Conservation (phyloP, 2,329 filamentous ascomycete genomes). For the Xylariales sp. region DNA sequence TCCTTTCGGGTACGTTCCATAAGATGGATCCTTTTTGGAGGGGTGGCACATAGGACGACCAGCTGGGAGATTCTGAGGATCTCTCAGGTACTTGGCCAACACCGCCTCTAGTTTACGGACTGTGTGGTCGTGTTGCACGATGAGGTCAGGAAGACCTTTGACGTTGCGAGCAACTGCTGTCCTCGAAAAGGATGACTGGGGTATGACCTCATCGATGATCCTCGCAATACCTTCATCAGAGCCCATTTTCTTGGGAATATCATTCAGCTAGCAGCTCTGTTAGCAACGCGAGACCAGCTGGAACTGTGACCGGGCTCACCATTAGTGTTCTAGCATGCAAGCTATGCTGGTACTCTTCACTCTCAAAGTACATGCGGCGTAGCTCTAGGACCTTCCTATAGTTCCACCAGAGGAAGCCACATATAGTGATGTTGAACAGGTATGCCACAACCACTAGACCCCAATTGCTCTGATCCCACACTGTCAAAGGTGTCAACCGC, state of each 20-base stretch:
- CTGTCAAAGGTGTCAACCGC: constrained; percentile 55
- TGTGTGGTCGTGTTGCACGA: constrained; percentile 74
- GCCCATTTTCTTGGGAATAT: constrained; percentile 71
- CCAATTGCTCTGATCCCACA: constrained; percentile 52
- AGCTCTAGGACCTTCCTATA: constrained; percentile 70
- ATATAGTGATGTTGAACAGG: constrained; percentile 69
- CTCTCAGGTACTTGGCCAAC: constrained; percentile 84
- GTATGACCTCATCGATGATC: constrained; percentile 75
- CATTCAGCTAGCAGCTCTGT: constrained; percentile 74
- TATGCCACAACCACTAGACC: constrained; percentile 55
- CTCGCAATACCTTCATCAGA: constrained; percentile 84
- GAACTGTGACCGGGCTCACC: constrained; percentile 36
- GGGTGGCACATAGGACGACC: constrained; percentile 65
- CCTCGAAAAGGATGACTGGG: constrained; percentile 71
- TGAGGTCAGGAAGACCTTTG: constrained; percentile 79
- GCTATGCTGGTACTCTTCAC: constrained; percentile 80
- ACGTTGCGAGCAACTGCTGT: constrained; percentile 88
- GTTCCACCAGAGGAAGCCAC: constrained; percentile 84
- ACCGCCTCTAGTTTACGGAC: constrained; percentile 80
- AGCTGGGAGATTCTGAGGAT: constrained; percentile 73
- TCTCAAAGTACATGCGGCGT: constrained; percentile 76
- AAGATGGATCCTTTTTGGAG: constrained; percentile 62
- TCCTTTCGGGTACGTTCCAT: constrained; percentile 56
- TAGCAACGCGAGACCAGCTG: not conserved
- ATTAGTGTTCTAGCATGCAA: constrained; percentile 71